These are phyloP conservation scores for Xylaria nigripes DNA, from an alignment of 495 filamentous ascomycete genomes.

Conservation along the genomic window DNA sequence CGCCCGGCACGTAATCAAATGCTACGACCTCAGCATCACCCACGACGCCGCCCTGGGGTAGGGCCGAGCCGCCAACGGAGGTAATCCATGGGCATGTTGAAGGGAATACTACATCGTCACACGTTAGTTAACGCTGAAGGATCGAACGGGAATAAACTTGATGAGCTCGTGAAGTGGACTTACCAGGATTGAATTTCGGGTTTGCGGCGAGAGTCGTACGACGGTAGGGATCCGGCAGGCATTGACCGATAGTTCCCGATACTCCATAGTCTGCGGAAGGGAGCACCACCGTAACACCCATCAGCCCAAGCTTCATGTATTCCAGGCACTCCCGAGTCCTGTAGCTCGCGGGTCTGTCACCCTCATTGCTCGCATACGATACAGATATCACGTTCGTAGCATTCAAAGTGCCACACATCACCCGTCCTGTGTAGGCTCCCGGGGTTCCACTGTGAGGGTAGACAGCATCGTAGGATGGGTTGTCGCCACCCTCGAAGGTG, in stretches of 20 bases:
- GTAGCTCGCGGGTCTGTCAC: slow-evolving; percentile 43
- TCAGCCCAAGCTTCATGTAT: slow-evolving; percentile 41
- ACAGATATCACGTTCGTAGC: slow-evolving; percentile 53
- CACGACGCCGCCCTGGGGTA: slow-evolving; percentile 24
- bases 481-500: slow-evolving; percentile 33
- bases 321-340: slow-evolving; percentile 49
- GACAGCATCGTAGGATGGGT: slow-evolving; percentile 23
- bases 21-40: slow-evolving; percentile 27
- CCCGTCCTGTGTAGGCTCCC: slow-evolving; percentile 33
- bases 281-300: slow-evolving; percentile 34
- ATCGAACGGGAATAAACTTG: too few relatives aligned
- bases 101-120: slow-evolving; percentile 16
- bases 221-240: slow-evolving; percentile 8
- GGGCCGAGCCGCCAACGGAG: slow-evolving; percentile 34
- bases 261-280: slow-evolving; percentile 39
- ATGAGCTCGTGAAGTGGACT: not conserved
- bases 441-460: slow-evolving; percentile 33
- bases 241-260: slow-evolving; percentile 15
- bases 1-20: slow-evolving; percentile 31
- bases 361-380: slow-evolving; percentile 48
- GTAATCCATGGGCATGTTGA: slow-evolving; percentile 40
- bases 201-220: not conserved
- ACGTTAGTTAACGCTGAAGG: too few relatives aligned
- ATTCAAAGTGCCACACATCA: slow-evolving; percentile 40
- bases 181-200: slow-evolving; percentile 16